Conservation (phyloP, 2,329 filamentous ascomycete genomes). For the Phoma sp. region DNA sequence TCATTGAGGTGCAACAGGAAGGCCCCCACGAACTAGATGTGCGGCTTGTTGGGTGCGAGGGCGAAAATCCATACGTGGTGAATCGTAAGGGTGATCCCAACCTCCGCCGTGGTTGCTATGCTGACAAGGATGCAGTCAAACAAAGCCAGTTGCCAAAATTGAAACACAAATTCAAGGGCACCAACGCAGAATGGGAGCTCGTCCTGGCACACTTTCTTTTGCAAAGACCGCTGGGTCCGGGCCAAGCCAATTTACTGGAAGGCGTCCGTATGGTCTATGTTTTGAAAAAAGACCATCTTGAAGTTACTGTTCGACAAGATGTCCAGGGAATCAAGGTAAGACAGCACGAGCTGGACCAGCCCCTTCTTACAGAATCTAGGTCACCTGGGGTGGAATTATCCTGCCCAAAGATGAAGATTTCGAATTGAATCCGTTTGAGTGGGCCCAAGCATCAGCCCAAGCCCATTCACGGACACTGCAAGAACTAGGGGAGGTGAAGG, state of each 20-base stretch:
- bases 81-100: conserved; percentile 58
- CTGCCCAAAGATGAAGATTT: conserved; percentile 63
- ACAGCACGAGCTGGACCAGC: conserved; percentile 13
- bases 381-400: conserved; percentile 69
- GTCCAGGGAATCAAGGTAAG: conserved; percentile 69
- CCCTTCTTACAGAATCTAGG: conserved; percentile 31
- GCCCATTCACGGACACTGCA: conserved; percentile 55
- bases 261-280: conserved; percentile 66
- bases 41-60: conserved; percentile 72
- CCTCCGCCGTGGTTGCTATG: conserved; percentile 18
- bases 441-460: conserved; percentile 67
- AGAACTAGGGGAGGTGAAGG: conserved; percentile 52
- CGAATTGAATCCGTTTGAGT: conserved; percentile 70
- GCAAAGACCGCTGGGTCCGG: conserved; percentile 47
- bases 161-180: conserved; percentile 44
- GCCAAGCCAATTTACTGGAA: conserved; percentile 55
- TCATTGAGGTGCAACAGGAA: conserved; percentile 64
- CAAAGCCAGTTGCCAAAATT: conserved; percentile 40
- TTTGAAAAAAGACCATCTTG: conserved; percentile 60
- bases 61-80: conserved; percentile 63
- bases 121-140: conserved; percentile 41
- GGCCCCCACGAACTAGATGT: conserved; percentile 63
- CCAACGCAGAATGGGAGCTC: conserved; percentile 67
- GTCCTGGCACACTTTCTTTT: conserved; percentile 66
- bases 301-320: conserved; percentile 68